Evolutionary conservation across 2,329 filamentous ascomycete genomes (phyloP), one percentile per base, ranked within the genome.

Genomic region (Mollisiaceae sp.): DNA sequence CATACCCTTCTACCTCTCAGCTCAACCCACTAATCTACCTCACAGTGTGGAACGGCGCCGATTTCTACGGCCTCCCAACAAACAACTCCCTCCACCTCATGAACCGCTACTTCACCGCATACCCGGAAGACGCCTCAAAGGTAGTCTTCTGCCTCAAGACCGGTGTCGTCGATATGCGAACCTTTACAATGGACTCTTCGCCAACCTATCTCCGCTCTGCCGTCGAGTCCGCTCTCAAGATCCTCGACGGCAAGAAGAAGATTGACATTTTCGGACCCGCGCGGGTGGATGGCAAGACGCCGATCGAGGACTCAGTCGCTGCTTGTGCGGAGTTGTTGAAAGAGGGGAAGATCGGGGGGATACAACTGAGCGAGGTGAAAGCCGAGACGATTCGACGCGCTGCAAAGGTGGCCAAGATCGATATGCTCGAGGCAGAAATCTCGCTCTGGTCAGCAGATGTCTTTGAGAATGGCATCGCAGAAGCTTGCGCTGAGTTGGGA

Each of bases 81-180:
- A 81, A 81, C 71, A 89, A 89, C 77, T 86, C 82, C 2, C 76
- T 89, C 72, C 83, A 85, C 45, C 77, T 91, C 6, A 77, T 91
- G 36, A 82, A 85, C 68, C 79, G 81, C 27, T 91, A 91, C 78
- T 89, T 91, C 74, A 80, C 80, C 43, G 81, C 83, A 65, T 84
- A 90, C 72, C 88, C 89, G 0, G 83, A 88, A 67, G 85, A 90
- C 67, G 86, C 87, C 11, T 78, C 82, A 60, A 85, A 86, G 72
- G 81, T 91, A 11, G 80, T 88, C 14, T 77, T 91, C 60, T 83
- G 82, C 71, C 82, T 91, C 74, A 91, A 90, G 77, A 87, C 86
- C 38, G 84, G 81, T 12, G 55, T 79, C 45, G 75, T 82, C 52
- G 65, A 74, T 2, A 69, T 74, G 12, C 14, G 73, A 69, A 14